These are phyloP conservation scores for Diaporthe aspalathi DNA, from an alignment of 2,329 filamentous ascomycete genomes.

Conservation along the genomic window DNA sequence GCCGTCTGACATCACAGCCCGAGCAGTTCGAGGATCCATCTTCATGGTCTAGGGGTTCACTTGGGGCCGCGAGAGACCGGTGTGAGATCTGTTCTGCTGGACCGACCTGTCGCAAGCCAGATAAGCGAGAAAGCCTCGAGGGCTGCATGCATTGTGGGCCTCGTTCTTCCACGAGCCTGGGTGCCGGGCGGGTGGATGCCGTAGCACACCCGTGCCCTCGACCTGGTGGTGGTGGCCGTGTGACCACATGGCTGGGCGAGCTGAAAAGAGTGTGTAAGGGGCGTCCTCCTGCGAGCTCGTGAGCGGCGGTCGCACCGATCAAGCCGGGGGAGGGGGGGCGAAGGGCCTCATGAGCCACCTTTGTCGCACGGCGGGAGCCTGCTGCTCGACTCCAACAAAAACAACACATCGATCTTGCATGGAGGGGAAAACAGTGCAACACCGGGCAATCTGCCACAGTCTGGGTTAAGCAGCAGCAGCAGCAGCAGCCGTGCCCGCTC, in stretches of 20 bases:
- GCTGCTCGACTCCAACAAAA: constrained; percentile 15
- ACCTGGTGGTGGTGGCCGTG: constrained; percentile 7
- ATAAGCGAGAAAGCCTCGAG: constrained; percentile 32
- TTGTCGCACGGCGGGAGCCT: constrained; percentile 24
- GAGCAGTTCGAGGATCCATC: neutral
- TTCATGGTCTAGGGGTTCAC: neutral
- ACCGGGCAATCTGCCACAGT: neutral
- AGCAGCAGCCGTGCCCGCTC: neutral
- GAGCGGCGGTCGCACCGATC: constrained; percentile 26
- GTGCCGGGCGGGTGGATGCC: constrained; percentile 28
- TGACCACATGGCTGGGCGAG: constrained; percentile 22
- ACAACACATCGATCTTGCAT: neutral
- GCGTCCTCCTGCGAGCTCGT: constrained; percentile 27
- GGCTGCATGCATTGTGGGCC: neutral
- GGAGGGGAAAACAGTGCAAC: neutral
- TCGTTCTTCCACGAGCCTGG: neutral
- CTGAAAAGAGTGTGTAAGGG: constrained; percentile 4
- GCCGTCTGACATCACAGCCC: constrained; percentile 18
- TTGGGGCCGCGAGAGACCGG: constrained; percentile 28
- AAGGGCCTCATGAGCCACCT: neutral
- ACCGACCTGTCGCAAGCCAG: constrained; percentile 27
- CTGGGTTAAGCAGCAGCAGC: constrained; percentile 4
- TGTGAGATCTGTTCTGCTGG: constrained; percentile 33
- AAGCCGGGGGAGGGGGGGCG: neutral
- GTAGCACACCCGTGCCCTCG: constrained; percentile 2